A percentile compares a stretch with the other conserved stretches of the same genome.
These are phyloP conservation scores for Stephania cephalantha DNA, from an alignment of 164 flowering plant genomes.

Conservation along the genomic window DNA sequence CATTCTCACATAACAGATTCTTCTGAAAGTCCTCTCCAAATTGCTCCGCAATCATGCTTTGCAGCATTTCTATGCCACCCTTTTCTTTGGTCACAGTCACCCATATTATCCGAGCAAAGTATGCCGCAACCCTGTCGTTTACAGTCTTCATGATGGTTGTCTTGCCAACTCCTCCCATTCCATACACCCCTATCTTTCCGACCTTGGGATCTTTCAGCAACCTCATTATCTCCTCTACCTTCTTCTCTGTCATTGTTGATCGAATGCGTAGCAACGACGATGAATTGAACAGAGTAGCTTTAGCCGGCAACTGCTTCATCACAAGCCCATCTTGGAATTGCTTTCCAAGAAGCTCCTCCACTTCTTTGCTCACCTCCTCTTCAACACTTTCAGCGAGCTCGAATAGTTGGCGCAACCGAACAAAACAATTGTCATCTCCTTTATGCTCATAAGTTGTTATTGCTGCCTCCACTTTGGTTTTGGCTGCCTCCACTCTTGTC, in stretches of 20 bases:
- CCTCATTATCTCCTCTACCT: slow-evolving; percentile 4
- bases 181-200: slow-evolving; percentile 14
- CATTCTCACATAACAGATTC: slow-evolving; percentile 8
- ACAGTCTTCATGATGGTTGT: slow-evolving; percentile 17
- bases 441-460: background rate
- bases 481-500: slow-evolving; percentile 4
- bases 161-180: slow-evolving; percentile 19
- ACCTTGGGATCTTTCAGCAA: background rate
- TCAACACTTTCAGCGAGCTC: background rate
- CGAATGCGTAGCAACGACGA: background rate
- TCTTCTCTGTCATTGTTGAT: slow-evolving; percentile 1
- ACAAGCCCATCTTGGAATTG: background rate
- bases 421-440: slow-evolving; percentile 5
- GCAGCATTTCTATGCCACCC: slow-evolving; percentile 4
- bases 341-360: slow-evolving; percentile 5
- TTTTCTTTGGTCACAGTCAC: slow-evolving; percentile 9
- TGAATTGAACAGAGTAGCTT: background rate
- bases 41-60: slow-evolving; percentile 9
- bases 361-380: background rate
- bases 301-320: background rate
- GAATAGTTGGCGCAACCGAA: background rate
- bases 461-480: background rate
- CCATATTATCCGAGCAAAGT: slow-evolving; percentile 10
- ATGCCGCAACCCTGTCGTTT: background rate
- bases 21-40: background rate